Evolutionary conservation across 306 rosid genomes (phyloP).

Genomic region (Cotoneaster glaucophyllus): DNA sequence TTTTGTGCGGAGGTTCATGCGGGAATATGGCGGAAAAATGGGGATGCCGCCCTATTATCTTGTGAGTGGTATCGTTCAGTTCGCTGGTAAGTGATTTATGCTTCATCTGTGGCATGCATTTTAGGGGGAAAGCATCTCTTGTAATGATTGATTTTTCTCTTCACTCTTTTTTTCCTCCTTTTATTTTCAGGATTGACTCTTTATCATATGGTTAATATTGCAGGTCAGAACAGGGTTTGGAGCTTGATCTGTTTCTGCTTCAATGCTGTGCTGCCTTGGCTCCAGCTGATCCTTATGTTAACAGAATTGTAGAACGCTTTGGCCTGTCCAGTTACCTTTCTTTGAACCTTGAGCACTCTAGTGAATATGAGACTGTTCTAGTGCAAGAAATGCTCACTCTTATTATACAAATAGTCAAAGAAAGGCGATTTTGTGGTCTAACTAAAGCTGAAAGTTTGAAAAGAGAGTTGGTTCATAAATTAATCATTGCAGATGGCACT

Average conservation of each 20-base stretch:
- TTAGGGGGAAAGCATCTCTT: neutral
- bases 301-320: conserved; percentile 80
- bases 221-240: conserved; percentile 95
- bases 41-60: conserved; percentile 71
- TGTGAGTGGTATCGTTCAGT: conserved; percentile 80
- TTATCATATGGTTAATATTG: conserved; percentile 9
- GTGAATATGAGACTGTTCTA: conserved; percentile 80
- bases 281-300: conserved; percentile 68
- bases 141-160: neutral
- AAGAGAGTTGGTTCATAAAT: conserved; percentile 75
- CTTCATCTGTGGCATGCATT: neutral
- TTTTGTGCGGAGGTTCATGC: conserved; percentile 95
- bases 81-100: conserved; percentile 62
- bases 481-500: conserved; percentile 79
- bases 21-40: conserved; percentile 97
- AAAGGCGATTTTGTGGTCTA: conserved; percentile 88
- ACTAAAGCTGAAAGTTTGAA: conserved; percentile 74
- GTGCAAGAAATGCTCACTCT: conserved; percentile 92
- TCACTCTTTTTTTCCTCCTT: neutral
- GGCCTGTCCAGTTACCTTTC: conserved; percentile 66
- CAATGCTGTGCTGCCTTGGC: conserved; percentile 95
- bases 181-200: neutral
- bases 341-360: conserved; percentile 55
- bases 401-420: conserved; percentile 82
- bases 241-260: conserved; percentile 91